Evolutionary conservation across 2,329 filamentous ascomycete species (phyloP), one percentile per base, ranked within the genome.

Genomic region (Arthrinium puccinioides): DNA sequence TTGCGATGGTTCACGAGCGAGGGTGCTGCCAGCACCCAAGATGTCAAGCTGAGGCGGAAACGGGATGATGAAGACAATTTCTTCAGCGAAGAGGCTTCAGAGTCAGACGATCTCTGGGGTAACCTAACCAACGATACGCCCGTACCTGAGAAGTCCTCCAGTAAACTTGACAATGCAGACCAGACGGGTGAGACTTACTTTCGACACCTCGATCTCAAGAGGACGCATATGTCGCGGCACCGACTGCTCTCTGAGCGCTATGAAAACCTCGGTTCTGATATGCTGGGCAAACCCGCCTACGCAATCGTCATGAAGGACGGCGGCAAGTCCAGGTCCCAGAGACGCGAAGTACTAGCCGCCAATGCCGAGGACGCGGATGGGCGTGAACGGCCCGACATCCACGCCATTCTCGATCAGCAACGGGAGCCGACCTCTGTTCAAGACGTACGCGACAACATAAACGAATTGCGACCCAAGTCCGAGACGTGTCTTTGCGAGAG

Each of bases 261-360:
- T 9, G 41, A 20, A 13, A 44, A 26, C n/a, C 46, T 68, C 6
- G 47, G 43, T 4, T 40, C 57, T 11, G 45, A 51, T 20, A 59
- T 63, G 36, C 44, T 69, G 10, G 64, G 64, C 3, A 53, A 57
- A 41, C 57, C 57, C 3, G 63, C 64, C 10, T 57, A 66, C 13
- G 67, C 68, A 18, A 65, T 77, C 31, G 57, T 77, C 24, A 57
- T 76, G 55, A 61, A 49, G 39, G 60, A 67, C 25, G 43, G 43
- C n/a, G 54, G 53, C 5, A 18, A 43, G 7, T 34, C 42, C 33
- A 40, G 33, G 23, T 43, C 33, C 33, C 45, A 31, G 28, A 26
- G 19, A n/a, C 24, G 9, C 3, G 21, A 40, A 9, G 27, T 15
- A 10, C 11, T 9, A 15, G 21, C 20, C 7, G 18, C 20, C n/a